Conservation (phyloP, 805 yeast species). For the Candida verbasci region DNA sequence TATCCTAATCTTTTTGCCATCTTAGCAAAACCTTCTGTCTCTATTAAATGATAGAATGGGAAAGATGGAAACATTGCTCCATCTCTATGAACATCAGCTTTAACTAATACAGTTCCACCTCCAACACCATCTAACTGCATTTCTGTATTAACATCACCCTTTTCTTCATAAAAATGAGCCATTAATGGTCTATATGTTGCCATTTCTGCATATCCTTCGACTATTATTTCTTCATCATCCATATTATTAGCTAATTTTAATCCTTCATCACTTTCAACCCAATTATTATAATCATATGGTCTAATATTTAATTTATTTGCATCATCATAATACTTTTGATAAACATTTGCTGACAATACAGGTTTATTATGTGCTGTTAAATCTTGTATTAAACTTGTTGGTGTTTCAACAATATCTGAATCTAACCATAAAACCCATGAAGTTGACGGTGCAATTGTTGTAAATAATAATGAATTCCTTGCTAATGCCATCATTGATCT, state of each 20-base stretch:
- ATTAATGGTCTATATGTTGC: slow-evolving; percentile 93
- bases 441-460: slow-evolving; percentile 83
- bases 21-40: slow-evolving; percentile 97
- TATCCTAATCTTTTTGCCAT: slow-evolving; percentile 96
- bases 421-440: slow-evolving; percentile 98
- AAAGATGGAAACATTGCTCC: slow-evolving; percentile 99
- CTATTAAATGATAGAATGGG: slow-evolving; percentile 94
- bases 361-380: slow-evolving; percentile 81
- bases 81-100: slow-evolving; percentile 97
- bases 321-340: slow-evolving; percentile 69
- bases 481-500: slow-evolving; percentile 91
- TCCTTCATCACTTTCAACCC: slow-evolving; percentile 87
- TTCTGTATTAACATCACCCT: slow-evolving; percentile 59
- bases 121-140: slow-evolving; percentile 96
- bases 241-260: slow-evolving; percentile 64
- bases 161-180: slow-evolving; percentile 78
- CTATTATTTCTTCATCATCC: slow-evolving; percentile 85
- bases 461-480: slow-evolving; percentile 83
- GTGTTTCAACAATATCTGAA: slow-evolving; percentile 89
- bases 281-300: slow-evolving; percentile 93
- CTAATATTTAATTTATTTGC: slow-evolving; percentile 55
- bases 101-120: slow-evolving; percentile 92
- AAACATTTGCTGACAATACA: slow-evolving; percentile 88
- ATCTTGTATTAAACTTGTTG: slow-evolving; percentile 79
- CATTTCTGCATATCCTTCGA: slow-evolving; percentile 90